Evolutionary conservation across 169 alveolate genomes (phyloP), one percentile per base, ranked within the genome.

Genomic region (Sarcocystis neurona): DNA sequence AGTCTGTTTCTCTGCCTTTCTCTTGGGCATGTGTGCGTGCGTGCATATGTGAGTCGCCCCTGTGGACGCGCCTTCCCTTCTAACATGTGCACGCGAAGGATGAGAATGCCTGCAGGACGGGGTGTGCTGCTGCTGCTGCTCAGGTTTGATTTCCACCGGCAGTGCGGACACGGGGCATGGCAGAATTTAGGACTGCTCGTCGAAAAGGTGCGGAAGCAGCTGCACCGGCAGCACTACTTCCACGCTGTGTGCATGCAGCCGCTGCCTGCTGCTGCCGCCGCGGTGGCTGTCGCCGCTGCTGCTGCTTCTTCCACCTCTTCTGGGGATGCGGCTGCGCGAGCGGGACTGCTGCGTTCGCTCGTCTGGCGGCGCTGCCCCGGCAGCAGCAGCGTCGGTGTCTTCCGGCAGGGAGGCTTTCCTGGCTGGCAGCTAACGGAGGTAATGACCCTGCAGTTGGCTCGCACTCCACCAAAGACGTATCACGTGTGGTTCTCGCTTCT

Each of bases 121-220:
- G n/a, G n/a, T n/a, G n/a, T 32, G 46, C 44, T 80, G 48, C 63
- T 58, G 50, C n/a, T 56, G 34, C 58, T 43, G 58, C 48, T n/a
- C 84, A 96, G 99, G 98, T 97, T 96, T 90, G 99, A 97, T 88
- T 97, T 97, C 85, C 98, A 97, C 93, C 91, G 89, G 37, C 98
- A 96, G 89, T 97, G 99, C 88, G 91, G 95, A 86, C 95, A 96
- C 43, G 96, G 96, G 98, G 95, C 95, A 89, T 97, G 95, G 93
- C 93, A 94, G 60, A 96, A 96, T 87, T 89, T 97, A n/a, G 58
- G 92, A 60, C 93, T 86, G 58, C 93, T 97, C 85, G 66, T 96
- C 58, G 90, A 91, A 56, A 89, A 63, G 70, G 60, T 72, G 63
- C 90, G 74, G 92, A 74, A 39, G 84, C n/a, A 78, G 79, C 23